Percentiles rank a stretch among this genome's conserved stretches.
Conservation (phyloP, 805 yeast species). For the Torulaspora microellipsoides region DNA sequence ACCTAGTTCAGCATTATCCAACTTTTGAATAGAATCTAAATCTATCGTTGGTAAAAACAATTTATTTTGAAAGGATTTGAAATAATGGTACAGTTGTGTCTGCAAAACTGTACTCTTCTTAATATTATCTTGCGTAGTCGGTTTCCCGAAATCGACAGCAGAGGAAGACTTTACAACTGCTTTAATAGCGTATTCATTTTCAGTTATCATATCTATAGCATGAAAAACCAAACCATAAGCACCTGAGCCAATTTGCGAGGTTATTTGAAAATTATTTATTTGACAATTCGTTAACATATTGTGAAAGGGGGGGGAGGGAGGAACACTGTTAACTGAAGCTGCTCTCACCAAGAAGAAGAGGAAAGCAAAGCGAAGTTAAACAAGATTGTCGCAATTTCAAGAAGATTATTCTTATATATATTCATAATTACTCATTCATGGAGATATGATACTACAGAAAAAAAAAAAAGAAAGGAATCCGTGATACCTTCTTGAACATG, state of each 20-base stretch:
- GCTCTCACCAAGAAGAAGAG: neutral
- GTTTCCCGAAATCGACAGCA: constrained; percentile 25
- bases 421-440: too few relatives aligned
- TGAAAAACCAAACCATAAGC: constrained; percentile 79
- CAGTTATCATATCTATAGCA: constrained; percentile 51
- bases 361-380: neutral
- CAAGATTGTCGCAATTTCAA: too few relatives aligned
- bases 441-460: too few relatives aligned
- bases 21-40: constrained; percentile 24
- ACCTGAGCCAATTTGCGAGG: constrained; percentile 56
- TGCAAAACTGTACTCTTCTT: constrained; percentile 25
- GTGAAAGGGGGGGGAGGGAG: neutral
- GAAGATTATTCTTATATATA: too few relatives aligned
- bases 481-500: too few relatives aligned
- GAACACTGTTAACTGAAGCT: neutral
- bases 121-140: constrained; percentile 17
- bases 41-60: constrained; percentile 26
- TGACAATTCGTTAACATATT: constrained; percentile 18
- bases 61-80: constrained; percentile 22
- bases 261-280: constrained; percentile 40
- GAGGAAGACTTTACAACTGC: constrained; percentile 50
- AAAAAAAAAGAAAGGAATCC: too few relatives aligned
- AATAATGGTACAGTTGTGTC: constrained; percentile 26
- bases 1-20: constrained; percentile 36
- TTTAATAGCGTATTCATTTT: constrained; percentile 62